Percentiles rank a stretch among this genome's conserved stretches.
These are phyloP conservation scores for Pharnaceum exiguum DNA, from an alignment of 148 eudicot genomes.

Conservation along the genomic window DNA sequence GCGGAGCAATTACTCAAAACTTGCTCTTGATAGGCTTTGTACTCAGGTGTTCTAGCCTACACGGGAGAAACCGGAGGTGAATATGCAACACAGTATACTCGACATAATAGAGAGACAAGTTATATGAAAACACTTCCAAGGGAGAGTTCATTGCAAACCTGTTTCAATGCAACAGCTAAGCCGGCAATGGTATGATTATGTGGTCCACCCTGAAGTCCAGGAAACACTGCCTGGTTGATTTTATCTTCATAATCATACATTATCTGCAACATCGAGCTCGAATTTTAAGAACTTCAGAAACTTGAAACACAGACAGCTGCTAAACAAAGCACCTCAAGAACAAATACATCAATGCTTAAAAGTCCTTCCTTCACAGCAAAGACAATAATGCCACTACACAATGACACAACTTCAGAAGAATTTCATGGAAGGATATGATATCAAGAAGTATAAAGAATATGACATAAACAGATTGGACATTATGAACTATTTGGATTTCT, in stretches of 20 bases:
- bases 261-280: conserved; percentile 13
- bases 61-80: conserved; percentile 6
- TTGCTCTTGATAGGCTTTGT: conserved; percentile 97
- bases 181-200: conserved; percentile 97
- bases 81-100: background rate
- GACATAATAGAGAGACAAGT: too few relatives aligned
- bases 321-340: background rate
- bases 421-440: background rate
- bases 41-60: conserved; percentile 87
- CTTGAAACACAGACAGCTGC: too few relatives aligned
- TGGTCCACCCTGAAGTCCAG: conserved; percentile 99
- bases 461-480: background rate
- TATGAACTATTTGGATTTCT: background rate
- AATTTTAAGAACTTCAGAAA: conserved; percentile 3
- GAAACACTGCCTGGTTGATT: conserved; percentile 96
- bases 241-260: conserved; percentile 82
- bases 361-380: background rate
- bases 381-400: background rate
- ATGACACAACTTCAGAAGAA: background rate
- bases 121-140: conserved; percentile 7
- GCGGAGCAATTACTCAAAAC: conserved; percentile 85
- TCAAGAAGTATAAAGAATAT: background rate
- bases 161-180: conserved; percentile 94
- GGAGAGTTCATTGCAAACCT: conserved; percentile 41
- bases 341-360: background rate